Conservation (phyloP, 2,329 filamentous ascomycete genomes). For the Cordyceps fumosorosea region DNA sequence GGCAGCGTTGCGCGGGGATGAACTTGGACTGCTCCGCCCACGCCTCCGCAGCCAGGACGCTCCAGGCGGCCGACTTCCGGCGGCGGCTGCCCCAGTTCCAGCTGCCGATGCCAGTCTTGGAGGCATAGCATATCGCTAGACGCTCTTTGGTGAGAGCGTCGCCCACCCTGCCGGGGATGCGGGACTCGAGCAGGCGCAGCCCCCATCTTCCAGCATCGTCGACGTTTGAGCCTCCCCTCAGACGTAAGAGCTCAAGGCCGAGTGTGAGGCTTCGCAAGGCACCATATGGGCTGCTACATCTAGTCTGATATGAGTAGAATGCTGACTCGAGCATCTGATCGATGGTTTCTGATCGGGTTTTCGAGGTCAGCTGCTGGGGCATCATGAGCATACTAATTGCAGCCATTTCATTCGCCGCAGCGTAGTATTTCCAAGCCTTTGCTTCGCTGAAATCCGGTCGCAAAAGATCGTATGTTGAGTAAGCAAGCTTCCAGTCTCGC, state of each 20-base stretch:
- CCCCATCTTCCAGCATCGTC: conserved; percentile 88
- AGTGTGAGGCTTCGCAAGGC: conserved; percentile 72
- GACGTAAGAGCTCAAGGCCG: conserved; percentile 72
- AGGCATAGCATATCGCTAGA: conserved; percentile 75
- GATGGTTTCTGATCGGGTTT: conserved; percentile 71
- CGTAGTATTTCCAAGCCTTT: conserved; percentile 95
- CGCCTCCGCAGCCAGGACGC: conserved; percentile 70
- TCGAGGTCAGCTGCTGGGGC: conserved; percentile 64
- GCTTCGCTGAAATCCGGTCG: conserved; percentile 86
- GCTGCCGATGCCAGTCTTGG: conserved; percentile 60
- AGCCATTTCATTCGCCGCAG: conserved; percentile 91
- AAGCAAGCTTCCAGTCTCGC: conserved; percentile 87
- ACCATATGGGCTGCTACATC: conserved; percentile 73
- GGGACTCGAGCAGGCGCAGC: conserved; percentile 69
- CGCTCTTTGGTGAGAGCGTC: conserved; percentile 82
- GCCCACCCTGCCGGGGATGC: conserved; percentile 66
- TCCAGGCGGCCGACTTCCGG: conserved; percentile 87
- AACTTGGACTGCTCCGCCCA: conserved; percentile 76
- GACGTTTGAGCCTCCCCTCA: conserved; percentile 70
- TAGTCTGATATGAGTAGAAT: conserved; percentile 84
- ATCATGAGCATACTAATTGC: conserved; percentile 77
- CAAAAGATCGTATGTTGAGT: conserved; percentile 86
- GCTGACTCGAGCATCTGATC: conserved; percentile 86
- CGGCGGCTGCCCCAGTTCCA: conserved; percentile 63
- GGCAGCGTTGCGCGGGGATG: conserved; percentile 69